Base-by-base conservation (phyloP, 768 basidiomycete species). In the Leccinum truebloodii region DNA sequence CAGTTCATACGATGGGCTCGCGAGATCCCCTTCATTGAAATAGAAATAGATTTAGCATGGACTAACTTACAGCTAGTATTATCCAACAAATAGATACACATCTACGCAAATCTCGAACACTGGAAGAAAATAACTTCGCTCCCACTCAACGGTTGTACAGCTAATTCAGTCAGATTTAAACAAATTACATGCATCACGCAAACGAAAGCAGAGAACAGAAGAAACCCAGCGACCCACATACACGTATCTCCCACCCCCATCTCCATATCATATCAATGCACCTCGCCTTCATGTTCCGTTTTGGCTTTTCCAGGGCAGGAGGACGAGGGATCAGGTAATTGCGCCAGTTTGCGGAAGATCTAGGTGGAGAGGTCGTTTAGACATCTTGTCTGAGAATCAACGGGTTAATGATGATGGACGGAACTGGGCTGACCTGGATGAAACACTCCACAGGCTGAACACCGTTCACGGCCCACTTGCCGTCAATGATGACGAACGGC, bases 401-500 rank as follows among this genome's bases (percentile, higher is more conserved):
- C 18, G n/a, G 12, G 9, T 16, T 3, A 20, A 16, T 6, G 35
- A 35, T 2, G 24, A 9, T 6, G 41, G 34, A 51, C 1, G n/a
- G 41, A 3, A 41, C n/a, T n/a, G 28, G 28, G 20, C 61, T 53
- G n/a, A 76, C 78, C 65, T 74, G 71, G 22, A 72, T 63, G 62
- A 77, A 81, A 28, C 71, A 75, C 24, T 80, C 80, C 32, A 71
- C 64, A 2, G 74, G 68, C 56, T 82, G 81, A 30, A 78, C 75
- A 46, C 80, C 80, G 16, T 74, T 77, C 55, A 81, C 66, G 3
- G 78, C 81, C 74, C 77, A 81, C 57, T 77, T 78, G 32, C 74
- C 71, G 39, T 81, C 73, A 56, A 82, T 75, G 28, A 83, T 78
- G 55, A 80, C 75, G 65, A 81, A 83, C 16, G 83, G 83, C 0